Base-by-base conservation (phyloP, 805 yeast species). In the Ogataea neopini region DNA sequence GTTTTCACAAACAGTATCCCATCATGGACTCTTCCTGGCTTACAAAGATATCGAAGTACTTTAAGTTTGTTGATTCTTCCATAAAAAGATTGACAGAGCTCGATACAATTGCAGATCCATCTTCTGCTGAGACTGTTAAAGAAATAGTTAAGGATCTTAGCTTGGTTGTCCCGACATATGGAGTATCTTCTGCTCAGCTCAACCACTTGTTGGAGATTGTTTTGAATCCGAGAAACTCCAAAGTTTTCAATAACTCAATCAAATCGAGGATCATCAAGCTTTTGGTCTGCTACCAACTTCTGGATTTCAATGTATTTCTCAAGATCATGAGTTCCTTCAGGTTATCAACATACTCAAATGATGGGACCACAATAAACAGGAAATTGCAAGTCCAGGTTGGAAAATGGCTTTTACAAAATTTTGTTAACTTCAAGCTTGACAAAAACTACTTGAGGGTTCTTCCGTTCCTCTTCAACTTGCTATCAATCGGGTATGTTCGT, bases 401-500 rank as follows among this genome's bases (percentile, higher is more conserved):
- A 18, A 45, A 50, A 2, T 57, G 61, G 51, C 34, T 64, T 17
- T 40, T 54, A 4, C 28, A 40, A 6, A 54, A 60, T 34, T 61
- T 61, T 40, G 45, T 39, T 20, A 58, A 60, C 28, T 60, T 64
- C 42, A 47, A 50, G 17, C 51, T 54, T 39, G 53, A 52, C 20
- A 53, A 52, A 17, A 26, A 44, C 4, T 62, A 45, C 29, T 43
- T 63, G 3, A 41, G 43, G 15, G 14, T 63, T 2, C 47, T 62
- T 11, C 58, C 64, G 5, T 48, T 57, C 13, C 9, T 64, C 11
- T 64, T 58, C 50, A 56, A 59, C 38, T 42, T 59, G 36, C 52
- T 64, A 2, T 55, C 63, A 13, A 57, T 63, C 20, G 68, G 66
- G 2, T 66, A 63, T 46, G 37, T 61, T 5, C 48, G 67, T 44